Percentiles rank a stretch among this genome's conserved stretches.
These are phyloP conservation scores for Danielia oregonensis DNA, from an alignment of 805 yeast genomes.

Conservation along the genomic window DNA sequence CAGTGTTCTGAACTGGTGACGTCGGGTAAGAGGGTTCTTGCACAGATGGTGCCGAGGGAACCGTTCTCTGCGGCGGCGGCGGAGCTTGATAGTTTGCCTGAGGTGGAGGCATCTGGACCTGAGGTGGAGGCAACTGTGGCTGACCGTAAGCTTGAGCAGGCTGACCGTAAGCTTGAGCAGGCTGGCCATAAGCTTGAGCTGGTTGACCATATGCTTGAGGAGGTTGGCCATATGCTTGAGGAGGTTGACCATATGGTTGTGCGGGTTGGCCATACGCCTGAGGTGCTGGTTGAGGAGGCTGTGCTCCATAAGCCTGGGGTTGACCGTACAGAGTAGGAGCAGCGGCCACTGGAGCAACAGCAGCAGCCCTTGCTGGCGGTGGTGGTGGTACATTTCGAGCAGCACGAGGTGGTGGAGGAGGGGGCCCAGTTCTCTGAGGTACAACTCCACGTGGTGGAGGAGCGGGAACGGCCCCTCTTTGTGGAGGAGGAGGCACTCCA, in stretches of 20 bases:
- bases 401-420: slow-evolving; percentile 8
- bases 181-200: slow-evolving; percentile 4
- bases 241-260: slow-evolving; percentile 1
- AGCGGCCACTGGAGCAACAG: too few species aligned
- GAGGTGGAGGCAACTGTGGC: background rate
- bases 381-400: slow-evolving; percentile 1
- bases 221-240: background rate
- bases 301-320: too few species aligned
- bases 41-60: slow-evolving; percentile 12
- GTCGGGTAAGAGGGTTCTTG: slow-evolving; percentile 13
- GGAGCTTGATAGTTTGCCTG: slow-evolving; percentile 8
- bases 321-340: too few species aligned
- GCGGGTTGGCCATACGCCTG: background rate
- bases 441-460: background rate
- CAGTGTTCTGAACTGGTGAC: slow-evolving; percentile 20
- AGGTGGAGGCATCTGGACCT: slow-evolving; percentile 7
- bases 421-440: slow-evolving; percentile 3
- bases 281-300: background rate
- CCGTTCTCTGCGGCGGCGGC: slow-evolving; percentile 8
- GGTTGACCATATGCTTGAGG: background rate
- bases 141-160: background rate
- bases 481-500: slow-evolving; percentile 14
- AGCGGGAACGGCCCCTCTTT: background rate
- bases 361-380: slow-evolving; percentile 2
- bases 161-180: slow-evolving; percentile 1